Evolutionary conservation across 495 filamentous ascomycete species (phyloP), one percentile per base, ranked within the genome.

Genomic region (Aspergillus nidulans): DNA sequence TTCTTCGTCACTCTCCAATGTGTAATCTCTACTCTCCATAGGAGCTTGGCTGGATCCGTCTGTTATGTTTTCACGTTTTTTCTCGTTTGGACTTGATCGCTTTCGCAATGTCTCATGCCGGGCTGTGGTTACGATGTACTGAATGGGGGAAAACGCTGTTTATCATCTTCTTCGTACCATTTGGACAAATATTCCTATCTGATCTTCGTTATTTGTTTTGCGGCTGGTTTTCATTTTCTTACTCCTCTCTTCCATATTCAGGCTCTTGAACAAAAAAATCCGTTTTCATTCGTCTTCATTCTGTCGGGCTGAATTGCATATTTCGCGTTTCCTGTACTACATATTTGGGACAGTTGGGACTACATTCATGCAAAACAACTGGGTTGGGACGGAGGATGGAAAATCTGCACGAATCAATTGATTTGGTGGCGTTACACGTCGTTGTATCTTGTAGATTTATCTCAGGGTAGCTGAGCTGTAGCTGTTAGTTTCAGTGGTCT

Each of bases 1-100:
- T 47, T 44, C n/a, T 57, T 53, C 56, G 28, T 56, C 50, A 42
- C 44, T 60, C 53, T 60, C 63, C 64, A 67, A 55, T 72, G 71
- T 76, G 71, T 76, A 76, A 73, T 73, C 69, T 71, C 66, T 76
- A 69, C 72, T 73, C 69, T 71, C 65, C 62, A 62, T 65, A 69
- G 70, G 71, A 76, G 66, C 69, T 73, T 73, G 73, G 73, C 65
- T 74, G 71, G 71, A 55, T 66, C 55, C 56, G 42, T 63, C 57
- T 59, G 47, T 41, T 49, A 25, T 43, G 20, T 40, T 56, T 42
- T 26, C 51, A 53, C 44, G 28, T 44, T 49, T n/a, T 49, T 23
- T 24, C 28, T 39, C 28, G 20, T 42, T 51, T 52, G 40, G 42
- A 47, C 41, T 56, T 53, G 36, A 53, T 45, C 46, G 39, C 49